Conservation (phyloP, 2,329 filamentous ascomycete genomes). For the Colletotrichum musicola region DNA sequence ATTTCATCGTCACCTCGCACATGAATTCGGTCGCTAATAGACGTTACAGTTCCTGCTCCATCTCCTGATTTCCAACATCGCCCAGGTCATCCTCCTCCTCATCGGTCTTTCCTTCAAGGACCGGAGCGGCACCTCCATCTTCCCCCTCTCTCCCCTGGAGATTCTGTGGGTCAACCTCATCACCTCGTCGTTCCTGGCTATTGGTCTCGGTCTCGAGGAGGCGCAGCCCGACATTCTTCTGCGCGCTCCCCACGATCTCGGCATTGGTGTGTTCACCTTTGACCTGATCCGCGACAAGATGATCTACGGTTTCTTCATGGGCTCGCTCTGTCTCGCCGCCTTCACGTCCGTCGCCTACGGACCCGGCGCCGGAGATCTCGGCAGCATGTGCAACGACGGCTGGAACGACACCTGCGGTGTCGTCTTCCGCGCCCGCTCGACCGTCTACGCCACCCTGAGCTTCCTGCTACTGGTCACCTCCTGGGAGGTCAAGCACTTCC, state of each 20-base stretch:
- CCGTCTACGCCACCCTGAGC: constrained; percentile 77
- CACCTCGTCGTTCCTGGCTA: constrained; percentile 77
- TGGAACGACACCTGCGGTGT: constrained; percentile 63
- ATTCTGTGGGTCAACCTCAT: constrained; percentile 84
- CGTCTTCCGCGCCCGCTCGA: constrained; percentile 74
- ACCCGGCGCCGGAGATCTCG: constrained; percentile 62
- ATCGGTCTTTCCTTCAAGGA: constrained; percentile 80
- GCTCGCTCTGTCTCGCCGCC: constrained; percentile 69
- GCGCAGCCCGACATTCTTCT: constrained; percentile 76
- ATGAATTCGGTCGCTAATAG: background rate
- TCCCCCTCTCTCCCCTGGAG: constrained; percentile 78
- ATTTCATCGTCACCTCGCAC: background rate
- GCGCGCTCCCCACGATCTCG: constrained; percentile 73
- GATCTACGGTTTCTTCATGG: constrained; percentile 74
- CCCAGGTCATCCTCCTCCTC: constrained; percentile 76
- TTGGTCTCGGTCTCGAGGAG: constrained; percentile 79
- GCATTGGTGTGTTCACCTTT: constrained; percentile 71
- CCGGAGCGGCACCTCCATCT: constrained; percentile 68
- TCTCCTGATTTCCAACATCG: constrained; percentile 77
- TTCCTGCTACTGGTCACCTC: constrained; percentile 77
- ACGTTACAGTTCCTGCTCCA: constrained; percentile 68
- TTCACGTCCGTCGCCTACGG: constrained; percentile 73
- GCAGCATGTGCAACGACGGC: constrained; percentile 68
- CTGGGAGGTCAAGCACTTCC: constrained; percentile 81
- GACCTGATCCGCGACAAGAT: constrained; percentile 77